Evolutionary conservation across 306 rosid species (phyloP).

Genomic region (Spatholobus suberectus): DNA sequence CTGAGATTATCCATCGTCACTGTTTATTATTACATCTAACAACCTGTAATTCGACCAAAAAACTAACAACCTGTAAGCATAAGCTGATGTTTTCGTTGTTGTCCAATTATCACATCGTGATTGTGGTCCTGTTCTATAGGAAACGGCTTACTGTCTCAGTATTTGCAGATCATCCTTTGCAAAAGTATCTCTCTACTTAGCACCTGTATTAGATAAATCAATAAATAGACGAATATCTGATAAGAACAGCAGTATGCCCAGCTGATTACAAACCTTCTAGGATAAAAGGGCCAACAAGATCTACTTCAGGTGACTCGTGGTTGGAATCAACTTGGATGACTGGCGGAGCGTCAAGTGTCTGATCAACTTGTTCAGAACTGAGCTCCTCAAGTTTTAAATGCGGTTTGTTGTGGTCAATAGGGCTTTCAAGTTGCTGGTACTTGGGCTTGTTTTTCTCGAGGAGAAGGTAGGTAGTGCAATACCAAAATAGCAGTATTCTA

Average conservation of each 20-base stretch:
- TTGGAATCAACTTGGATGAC: conserved; percentile 51
- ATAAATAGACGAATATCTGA: conserved; percentile 66
- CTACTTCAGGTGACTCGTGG: conserved; percentile 57
- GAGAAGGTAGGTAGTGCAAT: conserved; percentile 82
- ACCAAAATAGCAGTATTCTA: conserved; percentile 86
- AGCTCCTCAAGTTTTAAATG: conserved; percentile 51
- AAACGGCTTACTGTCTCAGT: conserved; percentile 52
- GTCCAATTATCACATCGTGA: conserved; percentile 45
- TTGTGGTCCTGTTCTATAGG: conserved; percentile 41
- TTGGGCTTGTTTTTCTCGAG: conserved; percentile 86
- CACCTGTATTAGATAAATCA: conserved; percentile 82
- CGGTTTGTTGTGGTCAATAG: conserved; percentile 46
- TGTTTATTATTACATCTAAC: conserved; percentile 37
- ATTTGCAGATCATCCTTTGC: conserved; percentile 60
- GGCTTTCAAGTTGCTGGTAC: conserved; percentile 77
- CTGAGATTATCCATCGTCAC: conserved; percentile 3
- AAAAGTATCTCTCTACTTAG: conserved; percentile 70
- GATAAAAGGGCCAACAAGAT: conserved; percentile 72
- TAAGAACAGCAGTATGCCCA: conserved; percentile 69
- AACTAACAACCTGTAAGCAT: conserved; percentile 6
- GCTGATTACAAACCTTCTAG: conserved; percentile 90
- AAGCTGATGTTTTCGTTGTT: conserved; percentile 42
- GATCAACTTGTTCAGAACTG: conserved; percentile 45
- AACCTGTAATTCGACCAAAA: neutral
- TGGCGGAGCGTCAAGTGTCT: conserved; percentile 51